A percentile compares a stretch with the other conserved stretches of the same genome.
These are phyloP conservation scores for Aspergillus homomorphus DNA, from an alignment of 495 filamentous ascomycete species.

Conservation along the genomic window DNA sequence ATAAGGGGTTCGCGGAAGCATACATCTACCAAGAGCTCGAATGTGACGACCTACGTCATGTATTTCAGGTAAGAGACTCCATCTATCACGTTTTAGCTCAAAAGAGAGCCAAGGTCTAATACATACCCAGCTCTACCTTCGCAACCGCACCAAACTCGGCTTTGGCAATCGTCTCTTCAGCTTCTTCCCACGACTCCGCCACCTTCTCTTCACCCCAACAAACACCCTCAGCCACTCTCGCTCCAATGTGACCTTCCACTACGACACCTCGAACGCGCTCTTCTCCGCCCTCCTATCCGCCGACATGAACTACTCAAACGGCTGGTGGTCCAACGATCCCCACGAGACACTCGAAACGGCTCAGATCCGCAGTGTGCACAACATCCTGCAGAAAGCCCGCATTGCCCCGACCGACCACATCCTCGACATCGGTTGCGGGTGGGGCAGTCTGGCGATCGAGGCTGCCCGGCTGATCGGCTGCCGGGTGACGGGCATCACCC, in stretches of 20 bases:
- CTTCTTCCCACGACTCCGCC: slow-evolving; percentile 1
- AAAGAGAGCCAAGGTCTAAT: too few species aligned
- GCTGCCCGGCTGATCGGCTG: slow-evolving; percentile 59
- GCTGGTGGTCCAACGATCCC: slow-evolving; percentile 55
- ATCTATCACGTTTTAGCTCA: too few species aligned
- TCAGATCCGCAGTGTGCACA: slow-evolving; percentile 60
- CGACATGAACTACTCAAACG: slow-evolving; percentile 76
- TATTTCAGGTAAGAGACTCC: slow-evolving; percentile 53
- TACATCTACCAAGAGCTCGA: slow-evolving; percentile 69
- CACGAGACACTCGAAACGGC: slow-evolving; percentile 59
- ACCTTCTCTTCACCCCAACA: slow-evolving; percentile 43
- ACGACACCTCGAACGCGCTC: slow-evolving; percentile 72
- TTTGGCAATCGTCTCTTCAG: slow-evolving; percentile 7
- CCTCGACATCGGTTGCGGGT: slow-evolving; percentile 67
- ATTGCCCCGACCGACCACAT: slow-evolving; percentile 62
- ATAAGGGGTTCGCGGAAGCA: slow-evolving; percentile 61
- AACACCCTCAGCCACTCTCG: slow-evolving; percentile 65
- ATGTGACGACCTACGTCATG: slow-evolving; percentile 52
- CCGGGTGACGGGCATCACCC: slow-evolving; percentile 58
- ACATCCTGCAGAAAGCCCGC: slow-evolving; percentile 56
- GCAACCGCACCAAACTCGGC: slow-evolving; percentile 8
- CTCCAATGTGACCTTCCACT: slow-evolving; percentile 66
- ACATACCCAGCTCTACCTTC: slow-evolving; percentile 15
- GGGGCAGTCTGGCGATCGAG: slow-evolving; percentile 65
- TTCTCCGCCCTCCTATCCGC: slow-evolving; percentile 68